Base-by-base conservation (phyloP, 495 filamentous ascomycete genomes). In the Neurospora cerealis region DNA sequence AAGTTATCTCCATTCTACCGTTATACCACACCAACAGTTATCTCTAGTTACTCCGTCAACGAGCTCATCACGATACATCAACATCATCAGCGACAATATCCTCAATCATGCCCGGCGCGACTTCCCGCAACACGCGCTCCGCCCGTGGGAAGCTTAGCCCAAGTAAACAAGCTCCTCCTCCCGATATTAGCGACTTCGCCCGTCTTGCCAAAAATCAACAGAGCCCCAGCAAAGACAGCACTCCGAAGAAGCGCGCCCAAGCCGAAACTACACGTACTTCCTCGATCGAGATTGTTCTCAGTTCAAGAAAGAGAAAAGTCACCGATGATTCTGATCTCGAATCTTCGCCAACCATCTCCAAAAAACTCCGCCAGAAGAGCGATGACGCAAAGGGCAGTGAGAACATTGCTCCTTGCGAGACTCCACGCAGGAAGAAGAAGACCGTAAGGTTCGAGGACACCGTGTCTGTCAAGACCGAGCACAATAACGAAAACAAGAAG, bases 161-260 rank as follows among this genome's bases (percentile, higher is more conserved):
- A 69, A 36, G 70, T 41, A 76, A 75, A 66, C 60, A 72, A 17
- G 24, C 73, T 32, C 19, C 77, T 54, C 21, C 74, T 7, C 32
- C 74, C 15, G 71, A 66, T 73, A 81, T 85, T 71, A 77, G 73
- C 80, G 82, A 71, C 73, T 85, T 83, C 74, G 73, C 78, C 36
- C 83, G 83, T 70, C 75, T 85, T 73, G 85, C 85, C 5, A 85
- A 85, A 77, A 72, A 72, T 24, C 74, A 81, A 70, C 74, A 73
- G 37, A 73, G 73, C 4, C 21, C 72, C 28, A 77, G 78, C 42
- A 85, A 86, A 74, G 78, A 82, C 73, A 19, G 48, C 38, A 34
- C 69, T 15, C 24, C 24, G 54, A 70, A 75, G 39, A 78, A 79
- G 69, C 28, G 71, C 17, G 72, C 69, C 19, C 24, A 77, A 5